phyloP scores from a whole-genome alignment of 768 basidiomycete genomes.

The Gymnopilus junonius region DNA sequence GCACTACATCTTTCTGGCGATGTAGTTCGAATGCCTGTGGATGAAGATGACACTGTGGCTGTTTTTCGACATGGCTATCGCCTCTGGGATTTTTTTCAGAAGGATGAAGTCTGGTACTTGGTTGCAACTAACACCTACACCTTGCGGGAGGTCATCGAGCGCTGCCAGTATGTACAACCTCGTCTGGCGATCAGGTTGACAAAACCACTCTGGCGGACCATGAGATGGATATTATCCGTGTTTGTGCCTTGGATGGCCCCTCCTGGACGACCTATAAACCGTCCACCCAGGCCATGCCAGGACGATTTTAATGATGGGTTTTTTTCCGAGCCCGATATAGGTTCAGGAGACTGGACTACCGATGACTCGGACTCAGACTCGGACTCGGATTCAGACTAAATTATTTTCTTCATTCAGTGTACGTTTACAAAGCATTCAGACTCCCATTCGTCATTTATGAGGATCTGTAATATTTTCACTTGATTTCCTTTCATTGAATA shows the following conservation, averaged over 20 bases:
- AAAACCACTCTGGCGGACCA: background rate
- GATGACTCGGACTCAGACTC: background rate
- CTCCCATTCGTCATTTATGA: background rate
- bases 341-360: too few species aligned
- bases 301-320: too few species aligned
- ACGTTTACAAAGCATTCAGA: background rate
- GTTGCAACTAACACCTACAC: background rate
- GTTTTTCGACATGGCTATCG: slow-evolving; percentile 21
- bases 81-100: slow-evolving; percentile 18
- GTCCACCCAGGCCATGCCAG: background rate
- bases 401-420: background rate
- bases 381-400: background rate
- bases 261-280: background rate
- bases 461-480: background rate
- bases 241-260: background rate
- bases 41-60: slow-evolving; percentile 16
- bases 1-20: slow-evolving; percentile 12
- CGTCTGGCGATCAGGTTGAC: background rate
- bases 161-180: background rate
- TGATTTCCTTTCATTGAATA: too few species aligned
- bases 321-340: too few species aligned
- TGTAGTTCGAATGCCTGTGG: slow-evolving; percentile 14
- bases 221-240: background rate
- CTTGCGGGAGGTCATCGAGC: background rate
- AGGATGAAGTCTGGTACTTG: slow-evolving; percentile 19